Base-by-base conservation (phyloP, 495 filamentous ascomycete species). In the Hypoxylon crocopeplum region DNA sequence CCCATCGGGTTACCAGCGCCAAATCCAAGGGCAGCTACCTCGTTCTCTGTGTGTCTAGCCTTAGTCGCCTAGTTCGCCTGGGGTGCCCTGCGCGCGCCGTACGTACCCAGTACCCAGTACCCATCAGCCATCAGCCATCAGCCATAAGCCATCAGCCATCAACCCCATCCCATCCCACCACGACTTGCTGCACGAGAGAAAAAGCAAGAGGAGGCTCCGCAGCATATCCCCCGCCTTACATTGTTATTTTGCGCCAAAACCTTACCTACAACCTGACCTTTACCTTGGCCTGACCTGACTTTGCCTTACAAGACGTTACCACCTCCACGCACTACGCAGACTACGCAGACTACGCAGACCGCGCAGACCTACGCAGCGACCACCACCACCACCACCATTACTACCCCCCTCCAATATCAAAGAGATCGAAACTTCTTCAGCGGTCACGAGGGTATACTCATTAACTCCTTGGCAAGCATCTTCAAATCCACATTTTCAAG, bases 211-310 rank as follows among this genome's bases (percentile, higher is more conserved):
- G 56, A 53, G 56, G 60, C 60, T 64, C 60, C 60, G 60, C 60
- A 63, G 60, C 60, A 54, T 57, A 42, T 40, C 56, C 61, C n/a
- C 61, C 61, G 61, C 61, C 61, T 64, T 59, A 64, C 61, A 64
- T 64, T 64, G 49, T 54, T 64, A 54, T 54, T 37, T 62, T 58
- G 60, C 60, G 60, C 60, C 60, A 62, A 50, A 27, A 27, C 24
- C 24, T 27, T 27, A 27, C 24, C 24, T 13, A 16, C 15, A 11
- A 46, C 58, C 58, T 49, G 38, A 48, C 58, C 38, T 50, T n/a
- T 22, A 38, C 55, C 27, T 48, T 17, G 24, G 16, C 41, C 34
- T 29, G 24, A 13, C 42, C 22, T 24, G 37, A 19, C 32, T 34
- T 13, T 63, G 60, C 60, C 60, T 49, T 64, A 64, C 54, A 46